A percentile compares a stretch with the other conserved stretches of the same genome.
Evolutionary conservation across 805 yeast species (phyloP).

Genomic region (Metschnikowia noctiluminum): DNA sequence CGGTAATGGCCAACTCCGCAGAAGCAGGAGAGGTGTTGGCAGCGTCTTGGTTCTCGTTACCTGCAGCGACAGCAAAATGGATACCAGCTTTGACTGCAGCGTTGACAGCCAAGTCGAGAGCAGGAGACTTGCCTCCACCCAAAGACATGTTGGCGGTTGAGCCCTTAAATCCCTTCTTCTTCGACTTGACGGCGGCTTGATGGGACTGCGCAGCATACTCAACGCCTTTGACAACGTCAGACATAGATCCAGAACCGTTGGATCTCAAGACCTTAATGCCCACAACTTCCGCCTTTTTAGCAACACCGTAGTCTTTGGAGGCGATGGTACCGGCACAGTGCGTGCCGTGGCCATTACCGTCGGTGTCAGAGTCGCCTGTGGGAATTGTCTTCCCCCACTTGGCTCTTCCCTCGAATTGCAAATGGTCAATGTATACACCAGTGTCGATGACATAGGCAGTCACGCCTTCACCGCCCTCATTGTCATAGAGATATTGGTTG

Average conservation of each 20-base stretch:
- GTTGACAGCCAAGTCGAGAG: slow-evolving; percentile 56
- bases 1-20: slow-evolving; percentile 53
- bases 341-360: slow-evolving; percentile 85
- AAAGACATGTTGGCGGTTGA: slow-evolving; percentile 62
- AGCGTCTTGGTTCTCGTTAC: slow-evolving; percentile 59
- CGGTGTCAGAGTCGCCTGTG: slow-evolving; percentile 56
- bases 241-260: slow-evolving; percentile 37
- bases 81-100: slow-evolving; percentile 56
- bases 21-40: slow-evolving; percentile 59
- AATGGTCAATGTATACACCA: slow-evolving; percentile 63
- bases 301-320: slow-evolving; percentile 76
- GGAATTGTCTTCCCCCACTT: slow-evolving; percentile 59
- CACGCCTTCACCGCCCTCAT: slow-evolving; percentile 47
- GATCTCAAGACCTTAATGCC: slow-evolving; percentile 41
- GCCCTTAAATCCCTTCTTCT: slow-evolving; percentile 50
- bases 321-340: slow-evolving; percentile 91
- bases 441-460: slow-evolving; percentile 81
- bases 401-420: slow-evolving; percentile 65
- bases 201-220: slow-evolving; percentile 43
- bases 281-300: slow-evolving; percentile 51
- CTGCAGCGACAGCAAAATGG: slow-evolving; percentile 62
- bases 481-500: slow-evolving; percentile 39
- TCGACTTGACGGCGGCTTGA: slow-evolving; percentile 37
- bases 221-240: slow-evolving; percentile 43
- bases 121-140: slow-evolving; percentile 56